Conservation (phyloP, 495 filamentous ascomycete genomes). For the Tuber melanosporum region DNA sequence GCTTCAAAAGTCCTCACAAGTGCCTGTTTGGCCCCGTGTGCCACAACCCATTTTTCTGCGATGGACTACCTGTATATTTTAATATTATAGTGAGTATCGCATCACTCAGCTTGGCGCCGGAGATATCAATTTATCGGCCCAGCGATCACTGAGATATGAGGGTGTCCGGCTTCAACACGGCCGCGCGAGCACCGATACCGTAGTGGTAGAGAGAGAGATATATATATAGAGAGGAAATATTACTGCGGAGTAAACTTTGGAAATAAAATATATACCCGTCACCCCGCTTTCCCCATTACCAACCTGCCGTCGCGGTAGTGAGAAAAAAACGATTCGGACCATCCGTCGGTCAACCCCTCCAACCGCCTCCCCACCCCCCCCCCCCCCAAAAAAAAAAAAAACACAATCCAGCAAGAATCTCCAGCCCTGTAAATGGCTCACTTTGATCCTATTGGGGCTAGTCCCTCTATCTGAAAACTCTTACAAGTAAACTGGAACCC, state of each 20-base stretch:
- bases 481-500: not conserved
- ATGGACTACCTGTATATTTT: too few relatives aligned
- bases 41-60: too few relatives aligned
- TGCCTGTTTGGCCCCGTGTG: too few relatives aligned
- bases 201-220: too few relatives aligned
- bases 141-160: too few relatives aligned
- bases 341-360: not conserved
- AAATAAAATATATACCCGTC: not conserved
- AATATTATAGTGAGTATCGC: too few relatives aligned
- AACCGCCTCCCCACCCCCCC: too few relatives aligned
- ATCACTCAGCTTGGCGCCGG: too few relatives aligned
- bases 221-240: not conserved
- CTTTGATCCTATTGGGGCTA: not conserved
- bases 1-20: too few relatives aligned
- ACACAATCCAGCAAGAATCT: not conserved
- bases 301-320: not conserved
- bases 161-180: too few relatives aligned
- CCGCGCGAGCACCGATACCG: too few relatives aligned
- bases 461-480: not conserved
- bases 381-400: not conserved
- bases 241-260: not conserved
- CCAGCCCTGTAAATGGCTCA: not conserved
- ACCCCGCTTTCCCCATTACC: not conserved
- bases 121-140: too few relatives aligned
- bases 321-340: not conserved